These are phyloP conservation scores for Apostasia ramifera DNA, from an alignment of 106 monocot genomes.

Conservation along the genomic window DNA sequence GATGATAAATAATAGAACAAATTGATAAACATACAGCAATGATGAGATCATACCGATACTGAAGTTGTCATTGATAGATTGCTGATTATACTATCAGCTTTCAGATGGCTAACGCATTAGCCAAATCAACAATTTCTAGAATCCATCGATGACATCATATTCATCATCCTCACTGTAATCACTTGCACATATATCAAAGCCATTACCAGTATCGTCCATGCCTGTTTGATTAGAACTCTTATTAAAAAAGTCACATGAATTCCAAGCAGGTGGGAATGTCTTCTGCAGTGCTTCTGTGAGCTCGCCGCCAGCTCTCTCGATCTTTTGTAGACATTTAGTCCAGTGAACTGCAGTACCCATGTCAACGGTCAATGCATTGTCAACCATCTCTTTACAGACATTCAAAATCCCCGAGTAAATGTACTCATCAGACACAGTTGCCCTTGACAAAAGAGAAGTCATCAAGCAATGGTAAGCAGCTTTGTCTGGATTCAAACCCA, in stretches of 20 bases:
- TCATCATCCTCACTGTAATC: slow-evolving; percentile 16
- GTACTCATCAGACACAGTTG: slow-evolving; percentile 63
- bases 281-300: slow-evolving; percentile 85
- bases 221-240: slow-evolving; percentile 11
- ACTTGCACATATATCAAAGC: slow-evolving; percentile 7
- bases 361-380: slow-evolving; percentile 68
- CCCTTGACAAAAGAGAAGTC: slow-evolving; percentile 80
- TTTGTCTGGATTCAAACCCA: slow-evolving; percentile 72
- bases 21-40: no score
- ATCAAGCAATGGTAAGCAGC: slow-evolving; percentile 92
- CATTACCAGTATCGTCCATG: slow-evolving; percentile 5
- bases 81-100: no score
- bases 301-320: slow-evolving; percentile 86
- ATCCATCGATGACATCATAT: not conserved
- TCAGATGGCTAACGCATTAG: no score
- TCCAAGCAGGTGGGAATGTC: slow-evolving; percentile 92
- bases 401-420: slow-evolving; percentile 59
- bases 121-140: no score
- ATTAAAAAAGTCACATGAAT: slow-evolving; percentile 27
- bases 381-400: slow-evolving; percentile 79
- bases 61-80: no score
- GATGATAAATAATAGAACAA: no score
- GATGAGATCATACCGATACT: no score
- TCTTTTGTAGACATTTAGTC: slow-evolving; percentile 68
- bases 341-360: slow-evolving; percentile 85